phyloP scores from a whole-genome alignment of 2,329 filamentous ascomycete genomes.

The Cryoendolithus antarcticus region DNA sequence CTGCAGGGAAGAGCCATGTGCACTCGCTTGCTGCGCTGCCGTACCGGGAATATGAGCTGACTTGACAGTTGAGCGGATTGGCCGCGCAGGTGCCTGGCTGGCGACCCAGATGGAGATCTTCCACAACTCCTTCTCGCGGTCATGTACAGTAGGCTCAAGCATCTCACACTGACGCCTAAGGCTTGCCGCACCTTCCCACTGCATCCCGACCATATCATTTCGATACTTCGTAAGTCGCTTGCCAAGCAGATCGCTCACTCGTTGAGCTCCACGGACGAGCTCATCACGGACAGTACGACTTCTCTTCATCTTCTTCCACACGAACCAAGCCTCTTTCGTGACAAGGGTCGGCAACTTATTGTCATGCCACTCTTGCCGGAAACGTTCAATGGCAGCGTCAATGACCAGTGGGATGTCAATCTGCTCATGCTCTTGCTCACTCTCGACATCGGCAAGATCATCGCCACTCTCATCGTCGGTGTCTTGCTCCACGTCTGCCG shows the following conservation, averaged over 20 bases:
- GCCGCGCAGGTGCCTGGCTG: constrained; percentile 16
- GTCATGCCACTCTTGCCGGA: constrained; percentile 44
- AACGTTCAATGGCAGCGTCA: constrained; percentile 39
- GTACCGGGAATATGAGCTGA: not conserved
- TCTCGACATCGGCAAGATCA: constrained; percentile 38
- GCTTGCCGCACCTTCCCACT: constrained; percentile 31
- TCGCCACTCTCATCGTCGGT: constrained; percentile 16
- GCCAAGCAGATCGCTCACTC: constrained; percentile 32
- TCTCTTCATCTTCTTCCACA: constrained; percentile 49
- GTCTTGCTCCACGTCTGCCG: constrained; percentile 10
- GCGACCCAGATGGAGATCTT: constrained; percentile 29
- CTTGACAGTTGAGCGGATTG: not conserved
- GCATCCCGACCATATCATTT: constrained; percentile 37
- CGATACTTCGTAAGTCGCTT: constrained; percentile 45
- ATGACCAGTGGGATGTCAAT: constrained; percentile 43
- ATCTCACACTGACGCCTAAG: constrained; percentile 43
- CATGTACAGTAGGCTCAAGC: constrained; percentile 53
- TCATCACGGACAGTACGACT: constrained; percentile 24
- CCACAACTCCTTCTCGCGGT: constrained; percentile 43
- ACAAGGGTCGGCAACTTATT: constrained; percentile 37
- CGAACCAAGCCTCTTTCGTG: constrained; percentile 42
- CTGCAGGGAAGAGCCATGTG: not conserved
- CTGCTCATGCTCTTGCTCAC: constrained; percentile 20
- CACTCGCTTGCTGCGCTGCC: not conserved
- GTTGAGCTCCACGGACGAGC: constrained; percentile 35